Evolutionary conservation across 139 green algal species (phyloP), one percentile per base, ranked within the genome.

Genomic region (Marvania coccoides): DNA sequence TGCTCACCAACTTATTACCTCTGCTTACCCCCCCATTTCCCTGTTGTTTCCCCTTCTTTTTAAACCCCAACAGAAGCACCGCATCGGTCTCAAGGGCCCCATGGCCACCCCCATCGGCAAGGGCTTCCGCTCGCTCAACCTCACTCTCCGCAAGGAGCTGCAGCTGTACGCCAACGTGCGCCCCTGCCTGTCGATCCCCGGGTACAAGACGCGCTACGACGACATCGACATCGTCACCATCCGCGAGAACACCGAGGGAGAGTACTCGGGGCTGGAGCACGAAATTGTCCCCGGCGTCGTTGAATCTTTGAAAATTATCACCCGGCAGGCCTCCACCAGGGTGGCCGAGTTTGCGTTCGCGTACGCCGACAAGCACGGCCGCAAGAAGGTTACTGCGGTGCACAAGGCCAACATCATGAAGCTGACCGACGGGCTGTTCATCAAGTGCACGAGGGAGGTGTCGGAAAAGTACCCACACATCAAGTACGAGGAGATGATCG

Each of bases 81-180:
- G 77, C 24, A 89, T 97, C 55, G 91, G 91, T 4, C 81, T 98
- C 9, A 97, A 98, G 70, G 92, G 90, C 0, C 92, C 92, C 23
- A 98, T 98, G 92, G 77, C 92, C 33, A 98, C 92, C 1, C 92
- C 92, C n/a, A 96, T 98, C 35, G 92, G 92, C 75, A 98, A 98
- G 75, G 92, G 92, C 61, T 76, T 83, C 69, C 60, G 76, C 55
- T 96, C 89, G 6, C 85, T 98, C 10, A 98, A 98, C 83, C 71
- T 98, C 31, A 97, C 92, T 1, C 83, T 98, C 30, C 83, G 92
- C 34, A 97, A 98, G 71, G 92, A 97, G 85, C 84, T 98, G 39
- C 74, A 91, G 33, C 79, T 98, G 62, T 98, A 90, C 63, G 92
- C 92, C 45, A 98, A 98, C 63, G 92, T 98, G 51, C 85, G 92